Evolutionary conservation across 345 rosid genomes (phyloP).

Genomic region (Lumnitzera racemosa): DNA sequence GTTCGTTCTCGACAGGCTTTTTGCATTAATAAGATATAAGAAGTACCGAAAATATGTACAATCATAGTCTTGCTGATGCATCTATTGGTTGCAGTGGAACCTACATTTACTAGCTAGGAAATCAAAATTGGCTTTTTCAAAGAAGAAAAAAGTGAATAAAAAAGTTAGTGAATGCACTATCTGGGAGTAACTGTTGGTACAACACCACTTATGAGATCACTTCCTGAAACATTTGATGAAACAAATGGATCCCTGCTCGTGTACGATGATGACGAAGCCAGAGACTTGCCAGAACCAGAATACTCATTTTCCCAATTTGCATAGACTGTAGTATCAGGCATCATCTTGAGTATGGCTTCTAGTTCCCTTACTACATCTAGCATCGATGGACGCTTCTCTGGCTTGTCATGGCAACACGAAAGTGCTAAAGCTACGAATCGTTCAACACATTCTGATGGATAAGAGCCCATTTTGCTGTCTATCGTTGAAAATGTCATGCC

Average conservation of each 20-base stretch:
- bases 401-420: conserved; percentile 56
- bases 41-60: no score
- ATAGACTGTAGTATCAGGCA: conserved; percentile 31
- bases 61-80: no score
- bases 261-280: conserved; percentile 29
- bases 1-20: no score
- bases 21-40: no score
- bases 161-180: conserved; percentile 12
- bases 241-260: conserved; percentile 20
- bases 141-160: no score
- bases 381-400: conserved; percentile 66
- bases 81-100: no score
- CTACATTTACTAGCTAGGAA: no score
- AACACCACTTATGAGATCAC: conserved; percentile 59
- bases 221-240: conserved; percentile 40
- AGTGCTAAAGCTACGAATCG: conserved; percentile 54
- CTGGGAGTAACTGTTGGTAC: conserved; percentile 51
- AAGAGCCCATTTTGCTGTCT: conserved; percentile 77
- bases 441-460: conserved; percentile 60
- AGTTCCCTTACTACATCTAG: conserved; percentile 67
- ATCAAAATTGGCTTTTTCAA: no score
- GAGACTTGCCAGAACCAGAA: conserved; percentile 17
- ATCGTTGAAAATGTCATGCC: conserved; percentile 53
- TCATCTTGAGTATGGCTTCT: conserved; percentile 44
- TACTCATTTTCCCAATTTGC: conserved; percentile 23